A percentile compares a stretch with the other conserved stretches of the same genome.
phyloP scores from a whole-genome alignment of 805 yeast species.

The Ogataea wickerhamii region DNA sequence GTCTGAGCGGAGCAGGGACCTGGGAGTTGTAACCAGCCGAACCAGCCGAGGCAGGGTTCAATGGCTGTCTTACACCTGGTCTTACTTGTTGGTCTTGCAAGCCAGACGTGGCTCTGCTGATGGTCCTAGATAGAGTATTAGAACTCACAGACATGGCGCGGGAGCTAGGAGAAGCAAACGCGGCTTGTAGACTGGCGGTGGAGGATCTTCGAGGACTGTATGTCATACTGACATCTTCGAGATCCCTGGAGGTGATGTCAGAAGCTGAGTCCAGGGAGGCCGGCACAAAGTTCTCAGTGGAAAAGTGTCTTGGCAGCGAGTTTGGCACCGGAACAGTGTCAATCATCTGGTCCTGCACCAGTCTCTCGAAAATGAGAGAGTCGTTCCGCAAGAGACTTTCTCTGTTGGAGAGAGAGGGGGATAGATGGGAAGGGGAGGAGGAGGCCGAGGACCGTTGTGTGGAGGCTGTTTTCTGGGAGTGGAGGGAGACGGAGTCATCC shows the following conservation, averaged over 20 bases:
- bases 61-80: constrained; percentile 8
- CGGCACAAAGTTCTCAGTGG: constrained; percentile 52
- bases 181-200: constrained; percentile 45
- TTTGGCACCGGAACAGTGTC: constrained; percentile 28
- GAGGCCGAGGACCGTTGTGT: constrained; percentile 9
- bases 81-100: constrained; percentile 22
- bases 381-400: constrained; percentile 21
- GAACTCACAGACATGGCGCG: constrained; percentile 20
- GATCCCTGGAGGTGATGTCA: constrained; percentile 35
- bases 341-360: constrained; percentile 55
- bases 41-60: constrained; percentile 9
- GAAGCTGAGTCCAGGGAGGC: constrained; percentile 52
- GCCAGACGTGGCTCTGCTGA: constrained; percentile 23
- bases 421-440: constrained; percentile 5
- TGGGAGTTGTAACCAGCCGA: constrained; percentile 8
- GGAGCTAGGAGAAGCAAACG: constrained; percentile 22
- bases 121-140: constrained; percentile 19
- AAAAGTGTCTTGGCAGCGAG: constrained; percentile 35
- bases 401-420: constrained; percentile 1
- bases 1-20: constrained; percentile 25
- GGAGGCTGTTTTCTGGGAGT: constrained; percentile 10
- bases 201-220: constrained; percentile 51
- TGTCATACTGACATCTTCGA: constrained; percentile 41
- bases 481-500: constrained; percentile 20
- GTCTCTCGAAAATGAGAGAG: constrained; percentile 61